Percentiles rank a stretch among this genome's conserved stretches.
phyloP scores from a whole-genome alignment of 345 rosid species.

The Linum lewisii region DNA sequence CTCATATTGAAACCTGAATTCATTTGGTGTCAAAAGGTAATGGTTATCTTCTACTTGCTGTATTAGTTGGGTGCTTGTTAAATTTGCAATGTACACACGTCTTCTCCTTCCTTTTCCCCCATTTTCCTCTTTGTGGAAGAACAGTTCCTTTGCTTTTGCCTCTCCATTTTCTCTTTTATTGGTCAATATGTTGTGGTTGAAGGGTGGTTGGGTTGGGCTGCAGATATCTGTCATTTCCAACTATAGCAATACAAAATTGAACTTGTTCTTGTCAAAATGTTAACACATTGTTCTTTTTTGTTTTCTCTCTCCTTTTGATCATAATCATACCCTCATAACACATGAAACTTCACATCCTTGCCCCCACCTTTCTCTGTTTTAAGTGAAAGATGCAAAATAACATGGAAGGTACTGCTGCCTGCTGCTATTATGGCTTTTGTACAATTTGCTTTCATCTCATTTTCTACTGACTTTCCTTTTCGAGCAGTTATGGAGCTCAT shows the following conservation, averaged over 20 bases:
- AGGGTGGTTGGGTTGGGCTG: neutral
- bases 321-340: constrained; percentile 19
- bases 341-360: neutral
- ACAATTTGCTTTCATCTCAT: neutral
- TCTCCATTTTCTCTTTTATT: neutral
- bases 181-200: neutral
- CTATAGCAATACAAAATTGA: neutral
- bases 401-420: neutral
- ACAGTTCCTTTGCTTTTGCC: constrained; percentile 9
- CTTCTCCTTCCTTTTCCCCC: neutral
- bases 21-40: neutral
- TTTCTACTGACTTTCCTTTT: constrained; percentile 8
- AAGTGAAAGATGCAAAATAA: constrained; percentile 11
- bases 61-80: neutral
- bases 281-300: too few species aligned
- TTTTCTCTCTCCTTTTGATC: constrained; percentile 10
- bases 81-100: neutral
- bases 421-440: neutral
- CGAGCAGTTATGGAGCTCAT: constrained; percentile 3
- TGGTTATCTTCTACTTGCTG: neutral
- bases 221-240: neutral
- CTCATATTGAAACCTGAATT: neutral
- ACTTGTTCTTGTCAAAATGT: neutral
- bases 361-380: constrained; percentile 22
- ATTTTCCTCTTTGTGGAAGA: constrained; percentile 1